Base-by-base conservation (phyloP, 208 protist species). In the Acanthamoeba healyi region DNA sequence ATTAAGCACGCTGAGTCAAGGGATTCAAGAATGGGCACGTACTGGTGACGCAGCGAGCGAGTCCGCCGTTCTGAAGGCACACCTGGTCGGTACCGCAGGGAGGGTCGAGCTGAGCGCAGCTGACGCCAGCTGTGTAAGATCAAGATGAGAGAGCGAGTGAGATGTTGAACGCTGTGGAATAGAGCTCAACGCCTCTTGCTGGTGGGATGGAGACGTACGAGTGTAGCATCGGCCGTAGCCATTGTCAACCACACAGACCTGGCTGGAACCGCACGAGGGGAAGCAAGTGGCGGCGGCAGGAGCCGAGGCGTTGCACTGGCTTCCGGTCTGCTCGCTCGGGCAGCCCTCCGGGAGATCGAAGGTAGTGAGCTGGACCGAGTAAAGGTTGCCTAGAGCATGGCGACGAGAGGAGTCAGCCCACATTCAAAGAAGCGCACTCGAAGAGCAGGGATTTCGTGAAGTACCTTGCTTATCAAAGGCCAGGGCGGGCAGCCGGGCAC, bases 21-120 rank as follows among this genome's bases (percentile, higher is more conserved):
- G 51, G 24, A 56, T 2, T 24, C 4, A 6, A 56, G 15, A 22
- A 22, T 5, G 0, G 17, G n/a, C n/a, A 79, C 70, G 70, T 26
- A 79, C 70, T 79, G 2, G 70, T 79, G 17, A 79, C 26, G 70
- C 70, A 79, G 70, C 70, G 70, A 46, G 70, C 70, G 40, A 79
- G 32, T 26, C 70, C 70, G 5, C 70, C 70, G 24, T 79, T n/a
- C 40, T 79, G 70, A 26, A 79, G 12, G 36, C 70, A 79, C 14
- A 79, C 70, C 22, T 79, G 70, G 9, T 79, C 70, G 10, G 22
- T 46, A 26, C 70, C 70, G 12, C 70, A 79, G 40, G 70, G 70
- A 5, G 70, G 70, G 40, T 40, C 12, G 26, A 79, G 70, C 70
- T 79, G 1, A 19, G 7, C 0, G 22, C 70, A 79, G 36, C 34